Base-by-base conservation (phyloP, 1,139 yeast genomes). In the Kodamaea anthophila region DNA sequence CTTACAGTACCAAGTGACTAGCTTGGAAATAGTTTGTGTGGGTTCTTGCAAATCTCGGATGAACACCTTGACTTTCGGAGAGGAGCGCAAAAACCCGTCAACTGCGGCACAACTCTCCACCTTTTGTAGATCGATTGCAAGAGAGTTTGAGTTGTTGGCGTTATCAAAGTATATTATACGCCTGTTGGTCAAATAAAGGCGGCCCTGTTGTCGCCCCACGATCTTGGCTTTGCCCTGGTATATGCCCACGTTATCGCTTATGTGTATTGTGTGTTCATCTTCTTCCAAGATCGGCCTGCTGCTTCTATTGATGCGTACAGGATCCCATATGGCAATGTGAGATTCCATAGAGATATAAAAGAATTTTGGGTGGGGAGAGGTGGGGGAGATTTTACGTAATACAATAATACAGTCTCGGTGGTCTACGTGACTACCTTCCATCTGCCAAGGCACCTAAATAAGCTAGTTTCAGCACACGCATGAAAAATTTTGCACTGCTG, bases 131-230 rank as follows among this genome's bases (percentile, higher is more conserved):
- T 65, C 64, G 6, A 85, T 38, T 2, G 67, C 68, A 6, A 83
- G 50, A 9, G 85, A 72, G 12, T 56, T 50, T 9, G 49, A 43
- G 1, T 70, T 67, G 9, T 57, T 46, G 2, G 34, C 43, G 33
- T 74, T 70, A 45, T 83, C 91, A 9, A 87, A 72, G 49, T 79
- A 88, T 13, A 88, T 75, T 3, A 91, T 53, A 28, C 97, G 59
- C 34, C 66, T 68, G 25, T 77, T 74, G 0, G 97, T 87, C 27
- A 91, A 58, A 47, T 87, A 88, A 0, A 83, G 47, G 23, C 95
- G 60, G 1, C 97, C 97, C 39, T 70, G 60, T 47, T 85, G 95
- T 35, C 78, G 73, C 18, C 71, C 63, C 2, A 59, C 32, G 13
- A 84, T 70, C 55, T 84, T 84, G 43, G 63, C 62, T 35, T 74